A percentile compares a stretch with the other conserved stretches of the same genome.
Conservation (phyloP, 371 early-diverging fungal genomes). For the Mucor plumbeus region DNA sequence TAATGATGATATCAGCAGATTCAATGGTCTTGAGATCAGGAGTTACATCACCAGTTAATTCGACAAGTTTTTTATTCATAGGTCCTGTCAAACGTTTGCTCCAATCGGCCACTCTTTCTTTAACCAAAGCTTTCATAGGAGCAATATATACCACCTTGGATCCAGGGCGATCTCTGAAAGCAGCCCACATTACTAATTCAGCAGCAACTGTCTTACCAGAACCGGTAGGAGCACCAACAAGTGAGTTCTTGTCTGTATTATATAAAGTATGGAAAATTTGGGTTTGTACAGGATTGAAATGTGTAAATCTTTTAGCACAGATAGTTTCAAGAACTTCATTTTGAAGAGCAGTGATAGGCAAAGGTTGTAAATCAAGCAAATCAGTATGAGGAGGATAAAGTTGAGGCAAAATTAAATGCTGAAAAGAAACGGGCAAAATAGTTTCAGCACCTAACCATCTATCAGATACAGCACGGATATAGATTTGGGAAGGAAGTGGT, state of each 20-base stretch:
- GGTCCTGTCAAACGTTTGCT: constrained; percentile 72
- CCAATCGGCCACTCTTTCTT: constrained; percentile 96
- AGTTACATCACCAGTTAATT: constrained; percentile 97
- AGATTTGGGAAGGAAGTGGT: constrained; percentile 88
- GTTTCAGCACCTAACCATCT: constrained; percentile 94
- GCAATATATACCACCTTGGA: constrained; percentile 98
- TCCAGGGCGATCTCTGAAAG: constrained; percentile 83
- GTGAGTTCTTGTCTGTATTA: constrained; percentile 80
- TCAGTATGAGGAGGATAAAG: constrained; percentile 87
- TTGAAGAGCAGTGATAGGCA: constrained; percentile 85
- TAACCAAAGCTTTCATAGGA: constrained; percentile 99
- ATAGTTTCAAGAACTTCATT: constrained; percentile 82
- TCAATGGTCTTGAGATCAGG: constrained; percentile 88
- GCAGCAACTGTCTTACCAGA: constrained; percentile 99
- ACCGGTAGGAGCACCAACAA: constrained; percentile 99
- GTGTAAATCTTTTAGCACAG: constrained; percentile 78
- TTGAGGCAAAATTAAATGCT: constrained; percentile 87
- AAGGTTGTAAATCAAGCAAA: constrained; percentile 85
- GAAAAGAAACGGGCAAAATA: constrained; percentile 84
- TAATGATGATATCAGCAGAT: constrained; percentile 94
- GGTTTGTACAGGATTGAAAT: constrained; percentile 99
- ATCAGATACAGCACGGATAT: constrained; percentile 89
- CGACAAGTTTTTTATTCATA: constrained; percentile 86
- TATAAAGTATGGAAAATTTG: constrained; percentile 97
- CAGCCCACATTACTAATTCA: constrained; percentile 92